Evolutionary conservation across 148 eudicot genomes (phyloP), one percentile per base, ranked within the genome.

Genomic region (Heliamphora exappendiculata): DNA sequence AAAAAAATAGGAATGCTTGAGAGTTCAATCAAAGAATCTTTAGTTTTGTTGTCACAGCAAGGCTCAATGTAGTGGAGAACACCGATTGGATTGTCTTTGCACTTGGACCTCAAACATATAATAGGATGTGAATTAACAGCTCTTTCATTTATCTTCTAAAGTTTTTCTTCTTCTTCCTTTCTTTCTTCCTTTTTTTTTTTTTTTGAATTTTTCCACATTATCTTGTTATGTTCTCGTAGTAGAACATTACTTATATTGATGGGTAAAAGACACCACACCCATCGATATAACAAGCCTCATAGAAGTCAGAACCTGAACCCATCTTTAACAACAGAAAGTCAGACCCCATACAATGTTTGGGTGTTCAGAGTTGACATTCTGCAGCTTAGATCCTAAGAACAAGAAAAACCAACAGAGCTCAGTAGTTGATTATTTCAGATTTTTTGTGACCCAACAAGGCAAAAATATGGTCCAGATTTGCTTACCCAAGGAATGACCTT

Each of bases 401-500:
- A 13, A 31, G 12, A 53, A 11, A 60, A 60, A 60, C 12, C 37
- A 60, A 60, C 19, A 22, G 7, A 60, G 37, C 34, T 60, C 66
- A 29, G 62, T 60, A 50, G 54, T 50, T 50, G 54, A 50, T 50
- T 11, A 50, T 11, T 50, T 50, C 14, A 12, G 1, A 5, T 42
- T 50, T 3, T 16, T 50, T 12, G 54, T 14, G 54, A 50, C 54
- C 57, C 17, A 53, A 60, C 36, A 2, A 57, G 2, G 3, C 22
- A 26, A 0, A 7, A 12, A 2, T 1, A 19, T 4, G 7, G 22
- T 28, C 29, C 5, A 29, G 29, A 33, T 33, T 53, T 55, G 80
- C 97, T 83, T 79, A 95, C 99, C 92, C 76, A 84, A 49, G 88
- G 71, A 72, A 85, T 81, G 57, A 34, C 69, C 74, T 84, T 86